Conservation (phyloP, 805 yeast genomes). For the Phaffomyces antillensis region DNA sequence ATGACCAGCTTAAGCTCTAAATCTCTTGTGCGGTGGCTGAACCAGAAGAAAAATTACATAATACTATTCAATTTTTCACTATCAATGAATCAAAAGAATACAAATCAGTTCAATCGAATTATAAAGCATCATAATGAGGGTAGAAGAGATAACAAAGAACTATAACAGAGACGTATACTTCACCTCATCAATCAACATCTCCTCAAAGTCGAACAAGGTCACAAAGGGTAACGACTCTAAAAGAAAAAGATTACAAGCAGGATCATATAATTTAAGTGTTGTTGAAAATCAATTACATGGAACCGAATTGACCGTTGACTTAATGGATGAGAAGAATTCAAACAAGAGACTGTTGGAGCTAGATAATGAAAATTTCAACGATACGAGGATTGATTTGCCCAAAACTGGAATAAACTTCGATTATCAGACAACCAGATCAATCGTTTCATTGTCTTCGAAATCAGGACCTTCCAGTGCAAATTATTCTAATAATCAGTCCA, state of each 20-base stretch:
- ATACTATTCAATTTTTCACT: no score
- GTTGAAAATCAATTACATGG: slow-evolving; percentile 23
- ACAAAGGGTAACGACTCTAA: slow-evolving; percentile 10
- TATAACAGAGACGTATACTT: slow-evolving; percentile 20
- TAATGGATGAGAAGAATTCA: slow-evolving; percentile 29
- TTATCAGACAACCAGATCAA: slow-evolving; percentile 12
- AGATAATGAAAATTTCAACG: slow-evolving; percentile 38
- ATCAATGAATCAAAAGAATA: no score
- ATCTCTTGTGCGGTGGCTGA: no score
- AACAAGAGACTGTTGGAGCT: slow-evolving; percentile 34
- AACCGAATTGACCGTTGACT: slow-evolving; percentile 20
- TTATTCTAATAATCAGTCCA: background rate
- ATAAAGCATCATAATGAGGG: background rate
- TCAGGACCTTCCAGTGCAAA: no score
- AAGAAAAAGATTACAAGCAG: slow-evolving; percentile 22
- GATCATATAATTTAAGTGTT: slow-evolving; percentile 21
- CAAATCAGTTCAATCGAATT: no score
- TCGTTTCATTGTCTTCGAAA: slow-evolving; percentile 5
- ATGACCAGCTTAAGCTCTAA: no score
- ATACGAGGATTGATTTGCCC: slow-evolving; percentile 33
- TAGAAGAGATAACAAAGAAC: slow-evolving; percentile 18
- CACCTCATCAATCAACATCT: slow-evolving; percentile 19
- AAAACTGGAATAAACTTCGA: slow-evolving; percentile 22
- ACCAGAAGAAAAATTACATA: no score
- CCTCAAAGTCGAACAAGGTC: slow-evolving; percentile 14